Percentiles rank a stretch among this genome's conserved stretches.
Evolutionary conservation across 1,139 yeast genomes (phyloP).

Genomic region (Yamadazyma buinensis): DNA sequence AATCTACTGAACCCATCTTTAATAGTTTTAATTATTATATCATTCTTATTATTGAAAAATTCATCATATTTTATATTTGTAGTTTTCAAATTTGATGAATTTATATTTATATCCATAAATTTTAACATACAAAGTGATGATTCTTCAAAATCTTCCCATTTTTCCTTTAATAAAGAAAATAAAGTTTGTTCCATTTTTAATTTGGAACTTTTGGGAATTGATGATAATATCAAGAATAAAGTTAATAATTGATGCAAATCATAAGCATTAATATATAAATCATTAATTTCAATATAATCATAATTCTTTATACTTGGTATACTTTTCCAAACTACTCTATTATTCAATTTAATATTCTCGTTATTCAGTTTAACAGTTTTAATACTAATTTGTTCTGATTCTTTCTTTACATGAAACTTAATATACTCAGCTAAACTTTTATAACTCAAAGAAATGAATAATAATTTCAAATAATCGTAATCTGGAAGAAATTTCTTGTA

Average conservation of each 20-base stretch:
- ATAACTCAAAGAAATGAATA: constrained; percentile 21
- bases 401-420: constrained; percentile 5
- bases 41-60: constrained; percentile 26
- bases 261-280: constrained; percentile 28
- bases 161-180: constrained; percentile 10
- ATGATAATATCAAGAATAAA: constrained; percentile 33
- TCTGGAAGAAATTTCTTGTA: constrained; percentile 18
- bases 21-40: constrained; percentile 34
- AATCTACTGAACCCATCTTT: constrained; percentile 29
- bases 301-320: constrained; percentile 15
- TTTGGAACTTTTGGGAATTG: constrained; percentile 22
- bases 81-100: constrained; percentile 17
- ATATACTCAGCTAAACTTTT: constrained; percentile 1
- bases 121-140: constrained; percentile 37
- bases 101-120: constrained; percentile 32
- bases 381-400: neutral
- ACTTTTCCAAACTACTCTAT: constrained; percentile 8
- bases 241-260: constrained; percentile 38
- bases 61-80: constrained; percentile 27
- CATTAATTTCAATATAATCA: constrained; percentile 28
- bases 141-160: constrained; percentile 34
- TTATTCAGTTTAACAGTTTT: constrained; percentile 1
- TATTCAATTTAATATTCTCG: constrained; percentile 1
- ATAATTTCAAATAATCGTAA: constrained; percentile 22
- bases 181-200: constrained; percentile 16